phyloP scores from a whole-genome alignment of 179 eudicot species.

The Gypsophila paniculata region DNA sequence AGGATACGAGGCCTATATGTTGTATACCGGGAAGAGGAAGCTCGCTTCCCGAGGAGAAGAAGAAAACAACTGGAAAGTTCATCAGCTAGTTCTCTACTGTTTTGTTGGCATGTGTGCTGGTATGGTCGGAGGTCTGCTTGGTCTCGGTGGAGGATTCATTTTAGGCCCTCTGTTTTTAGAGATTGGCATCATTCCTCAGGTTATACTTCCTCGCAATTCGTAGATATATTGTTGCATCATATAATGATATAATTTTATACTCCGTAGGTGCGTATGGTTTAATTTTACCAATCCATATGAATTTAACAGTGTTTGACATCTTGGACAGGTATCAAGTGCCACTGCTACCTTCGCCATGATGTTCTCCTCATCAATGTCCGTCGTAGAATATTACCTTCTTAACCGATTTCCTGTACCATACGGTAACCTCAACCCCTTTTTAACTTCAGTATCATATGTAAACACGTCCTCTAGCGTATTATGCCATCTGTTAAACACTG shows the following conservation, averaged over 20 bases:
- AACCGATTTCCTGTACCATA: slow-evolving; percentile 58
- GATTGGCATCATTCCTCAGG: slow-evolving; percentile 73
- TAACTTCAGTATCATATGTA: neutral
- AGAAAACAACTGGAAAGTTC: slow-evolving; percentile 34
- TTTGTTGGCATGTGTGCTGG: slow-evolving; percentile 49
- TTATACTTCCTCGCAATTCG: slow-evolving; percentile 2
- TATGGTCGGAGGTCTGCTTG: slow-evolving; percentile 61
- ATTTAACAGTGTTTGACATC: neutral
- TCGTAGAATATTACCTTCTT: slow-evolving; percentile 57
- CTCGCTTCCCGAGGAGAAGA: slow-evolving; percentile 43
- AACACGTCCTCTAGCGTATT: neutral
- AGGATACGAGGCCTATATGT: slow-evolving; percentile 44
- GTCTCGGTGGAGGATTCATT: slow-evolving; percentile 72
- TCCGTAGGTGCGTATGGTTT: no score
- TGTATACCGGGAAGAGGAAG: slow-evolving; percentile 48
- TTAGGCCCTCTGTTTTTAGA: slow-evolving; percentile 60
- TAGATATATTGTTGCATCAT: no score
- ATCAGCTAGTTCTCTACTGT: slow-evolving; percentile 44
- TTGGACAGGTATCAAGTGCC: slow-evolving; percentile 62
- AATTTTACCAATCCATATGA: no score
- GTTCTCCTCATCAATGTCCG: slow-evolving; percentile 68
- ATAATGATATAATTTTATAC: no score
- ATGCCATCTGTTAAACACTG: neutral
- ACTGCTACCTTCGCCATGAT: slow-evolving; percentile 66
- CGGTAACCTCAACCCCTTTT: slow-evolving; percentile 27